A percentile compares a stretch with the other conserved stretches of the same genome.
Evolutionary conservation across 306 rosid genomes (phyloP).

Genomic region (Lagenaria siceraria): DNA sequence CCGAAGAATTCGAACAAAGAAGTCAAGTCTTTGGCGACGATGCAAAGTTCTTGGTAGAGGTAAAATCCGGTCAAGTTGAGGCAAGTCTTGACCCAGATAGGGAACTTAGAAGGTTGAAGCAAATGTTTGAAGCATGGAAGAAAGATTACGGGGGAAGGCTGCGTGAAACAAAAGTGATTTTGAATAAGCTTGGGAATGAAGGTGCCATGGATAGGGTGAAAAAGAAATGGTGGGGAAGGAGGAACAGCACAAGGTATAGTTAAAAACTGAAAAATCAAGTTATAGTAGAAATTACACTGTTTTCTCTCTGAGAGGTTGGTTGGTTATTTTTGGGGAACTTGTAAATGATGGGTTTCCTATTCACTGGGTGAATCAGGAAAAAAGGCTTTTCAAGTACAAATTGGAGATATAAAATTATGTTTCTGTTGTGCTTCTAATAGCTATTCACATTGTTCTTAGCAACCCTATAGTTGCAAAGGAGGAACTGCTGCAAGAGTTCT

Average conservation of each 20-base stretch:
- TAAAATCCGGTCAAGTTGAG: slow-evolving; percentile 92
- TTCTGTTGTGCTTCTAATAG: slow-evolving; percentile 5
- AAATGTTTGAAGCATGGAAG: slow-evolving; percentile 98
- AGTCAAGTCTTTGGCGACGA: slow-evolving; percentile 97
- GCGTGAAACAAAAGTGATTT: slow-evolving; percentile 79
- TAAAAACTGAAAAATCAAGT: slow-evolving; percentile 12
- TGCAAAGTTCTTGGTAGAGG: slow-evolving; percentile 99
- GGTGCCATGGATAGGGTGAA: slow-evolving; percentile 52
- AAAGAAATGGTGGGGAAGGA: slow-evolving; percentile 96
- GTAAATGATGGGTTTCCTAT: slow-evolving; percentile 3
- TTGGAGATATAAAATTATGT: background rate
- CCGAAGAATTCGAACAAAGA: slow-evolving; percentile 96
- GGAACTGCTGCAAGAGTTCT: slow-evolving; percentile 15
- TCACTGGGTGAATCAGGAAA: background rate
- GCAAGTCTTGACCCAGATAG: slow-evolving; percentile 84
- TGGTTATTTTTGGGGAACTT: slow-evolving; percentile 3
- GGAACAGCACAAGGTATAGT: slow-evolving; percentile 78
- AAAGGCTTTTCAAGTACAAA: background rate
- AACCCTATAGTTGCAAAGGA: slow-evolving; percentile 11
- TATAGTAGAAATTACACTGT: background rate
- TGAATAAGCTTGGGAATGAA: slow-evolving; percentile 79
- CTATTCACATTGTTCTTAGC: slow-evolving; percentile 17
- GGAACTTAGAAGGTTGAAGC: slow-evolving; percentile 89
- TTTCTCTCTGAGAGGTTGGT: background rate
- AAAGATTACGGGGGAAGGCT: slow-evolving; percentile 76